Evolutionary conservation across 331 rosid species (phyloP).

Genomic region (Acacia pycnantha): DNA sequence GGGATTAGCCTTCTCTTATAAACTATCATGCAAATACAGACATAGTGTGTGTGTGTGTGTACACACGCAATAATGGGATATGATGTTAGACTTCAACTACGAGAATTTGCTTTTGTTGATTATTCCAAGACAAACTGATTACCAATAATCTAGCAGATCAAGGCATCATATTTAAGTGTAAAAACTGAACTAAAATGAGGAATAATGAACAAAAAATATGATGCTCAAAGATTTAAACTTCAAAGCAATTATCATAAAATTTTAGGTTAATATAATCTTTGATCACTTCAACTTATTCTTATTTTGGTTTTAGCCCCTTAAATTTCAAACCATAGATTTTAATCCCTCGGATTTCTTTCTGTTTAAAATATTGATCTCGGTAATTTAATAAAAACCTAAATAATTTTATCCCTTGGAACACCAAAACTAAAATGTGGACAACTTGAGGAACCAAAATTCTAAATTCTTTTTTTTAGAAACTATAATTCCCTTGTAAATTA

Average conservation of each 20-base stretch:
- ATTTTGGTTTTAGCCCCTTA: too few relatives aligned
- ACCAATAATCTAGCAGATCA: background rate
- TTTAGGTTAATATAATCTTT: background rate
- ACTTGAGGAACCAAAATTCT: too few relatives aligned
- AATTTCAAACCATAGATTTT: too few relatives aligned
- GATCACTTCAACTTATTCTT: fast-evolving
- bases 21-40: background rate
- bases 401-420: fast-evolving
- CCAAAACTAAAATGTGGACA: too few relatives aligned
- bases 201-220: background rate
- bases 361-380: too few relatives aligned
- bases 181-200: background rate
- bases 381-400: too few relatives aligned
- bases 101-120: background rate
- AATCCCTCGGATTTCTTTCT: too few relatives aligned
- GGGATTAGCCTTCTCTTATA: background rate
- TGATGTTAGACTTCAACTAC: background rate
- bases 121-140: background rate
- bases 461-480: background rate
- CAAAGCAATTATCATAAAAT: background rate
- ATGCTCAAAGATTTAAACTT: background rate
- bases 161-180: background rate
- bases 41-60: too few relatives aligned
- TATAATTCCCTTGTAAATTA: background rate
- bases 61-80: background rate